Base-by-base conservation (phyloP, 495 filamentous ascomycete species). In the Penicillium cinerascens region DNA sequence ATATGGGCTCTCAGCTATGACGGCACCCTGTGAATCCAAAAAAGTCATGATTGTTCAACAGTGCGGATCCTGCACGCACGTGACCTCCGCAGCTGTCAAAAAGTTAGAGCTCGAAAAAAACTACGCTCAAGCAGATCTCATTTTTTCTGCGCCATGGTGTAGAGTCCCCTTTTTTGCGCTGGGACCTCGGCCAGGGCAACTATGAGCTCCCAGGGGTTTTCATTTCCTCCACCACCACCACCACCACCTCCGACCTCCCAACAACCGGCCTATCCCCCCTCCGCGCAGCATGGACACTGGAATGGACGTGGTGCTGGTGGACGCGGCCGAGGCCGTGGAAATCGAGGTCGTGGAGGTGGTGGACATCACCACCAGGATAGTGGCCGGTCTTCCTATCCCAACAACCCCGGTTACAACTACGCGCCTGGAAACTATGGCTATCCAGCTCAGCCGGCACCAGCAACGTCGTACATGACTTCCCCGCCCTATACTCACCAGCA, bases 271-370 rank as follows among this genome's bases (percentile, higher is more conserved):
- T 66, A 66, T 43, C 56, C 65, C n/a, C 56, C 64, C n/a, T 54
- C 68, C 27, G 29, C 57, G 22, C 63, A 60, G 22, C 64, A 70
- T 52, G 64, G 67, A 33, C 65, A 71, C 17, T 65, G 69, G 51
- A 60, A 64, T 54, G 68, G 67, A 17, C 66, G 71, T 7, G 66
- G 66, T 15, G 54, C 54, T 43, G 60, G 52, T 45, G 63, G 63
- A 52, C 71, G 64, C 53, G 77, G 63, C 59, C 73, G 66, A 44
- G 72, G 67, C 43, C 63, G 54, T 61, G 74, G 72, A 50, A 74
- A 74, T 56, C 77, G 75, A 21, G 72, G 75, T 61, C 76, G 78
- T 25, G 72, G 78, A 58, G 79, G 83, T 43, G 74, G 77, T 52
- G 76, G 76, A 9, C 70, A 78, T 59, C 74, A 73, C 59, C 73